phyloP scores from a whole-genome alignment of 768 basidiomycete genomes.

The Pisolithus microcarpus region DNA sequence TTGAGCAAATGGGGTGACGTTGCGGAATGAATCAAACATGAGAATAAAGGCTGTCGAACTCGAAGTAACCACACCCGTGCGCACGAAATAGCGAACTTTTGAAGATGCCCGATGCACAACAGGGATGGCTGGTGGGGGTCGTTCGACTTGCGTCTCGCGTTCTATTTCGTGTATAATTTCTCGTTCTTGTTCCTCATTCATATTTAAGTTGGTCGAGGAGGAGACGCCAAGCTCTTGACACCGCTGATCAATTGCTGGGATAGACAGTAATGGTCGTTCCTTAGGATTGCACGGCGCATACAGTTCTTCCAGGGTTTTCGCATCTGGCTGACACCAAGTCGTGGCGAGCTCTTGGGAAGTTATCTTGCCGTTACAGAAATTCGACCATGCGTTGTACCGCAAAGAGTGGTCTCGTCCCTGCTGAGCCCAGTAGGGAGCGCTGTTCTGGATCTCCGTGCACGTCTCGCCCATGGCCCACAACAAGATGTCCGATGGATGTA shows the following conservation, averaged over 20 bases:
- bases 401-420: conserved; percentile 32
- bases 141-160: conserved; percentile 31
- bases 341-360: background rate
- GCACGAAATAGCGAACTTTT: conserved; percentile 22
- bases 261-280: background rate
- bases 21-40: conserved; percentile 8
- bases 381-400: conserved; percentile 18
- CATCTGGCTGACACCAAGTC: conserved; percentile 36
- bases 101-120: conserved; percentile 21
- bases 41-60: conserved; percentile 14
- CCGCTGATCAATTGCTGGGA: conserved; percentile 20
- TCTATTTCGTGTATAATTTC: conserved; percentile 39
- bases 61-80: conserved; percentile 17
- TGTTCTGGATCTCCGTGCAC: conserved; percentile 31
- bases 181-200: conserved; percentile 44
- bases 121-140: conserved; percentile 24
- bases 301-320: conserved; percentile 30
- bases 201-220: conserved; percentile 11
- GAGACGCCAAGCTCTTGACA: conserved; percentile 22
- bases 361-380: conserved; percentile 8
- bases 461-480: conserved; percentile 41
- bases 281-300: conserved; percentile 15
- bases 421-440: conserved; percentile 35
- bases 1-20: conserved; percentile 5
- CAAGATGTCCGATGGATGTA: conserved; percentile 31